These are phyloP conservation scores for Artomyces pyxidatus DNA, from an alignment of 768 basidiomycete genomes.

Conservation along the genomic window DNA sequence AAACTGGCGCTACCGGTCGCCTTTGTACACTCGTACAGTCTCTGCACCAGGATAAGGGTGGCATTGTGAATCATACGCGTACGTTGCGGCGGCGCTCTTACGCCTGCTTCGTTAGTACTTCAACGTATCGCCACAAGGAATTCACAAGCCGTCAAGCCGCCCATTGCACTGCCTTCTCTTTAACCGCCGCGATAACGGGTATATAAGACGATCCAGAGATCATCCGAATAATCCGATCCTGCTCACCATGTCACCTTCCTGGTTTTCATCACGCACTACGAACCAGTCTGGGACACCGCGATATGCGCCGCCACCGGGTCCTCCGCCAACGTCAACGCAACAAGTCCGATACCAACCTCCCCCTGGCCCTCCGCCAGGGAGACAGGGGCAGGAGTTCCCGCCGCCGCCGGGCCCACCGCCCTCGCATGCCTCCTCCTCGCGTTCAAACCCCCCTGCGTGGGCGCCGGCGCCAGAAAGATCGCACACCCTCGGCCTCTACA, in stretches of 20 bases:
- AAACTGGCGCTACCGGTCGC: too few relatives aligned
- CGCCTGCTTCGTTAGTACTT: too few relatives aligned
- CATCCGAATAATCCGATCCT: not conserved
- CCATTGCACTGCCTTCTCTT: not conserved
- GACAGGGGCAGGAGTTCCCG: not conserved
- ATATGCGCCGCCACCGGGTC: not conserved
- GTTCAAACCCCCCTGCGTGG: conserved; percentile 42
- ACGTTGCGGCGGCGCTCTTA: too few relatives aligned
- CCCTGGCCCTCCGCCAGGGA: not conserved
- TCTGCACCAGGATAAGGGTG: too few relatives aligned
- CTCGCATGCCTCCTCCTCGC: not conserved
- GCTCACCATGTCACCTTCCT: not conserved
- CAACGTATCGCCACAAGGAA: too few relatives aligned
- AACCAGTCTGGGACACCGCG: not conserved
- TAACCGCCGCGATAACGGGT: not conserved
- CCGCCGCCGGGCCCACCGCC: not conserved
- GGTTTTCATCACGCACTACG: not conserved
- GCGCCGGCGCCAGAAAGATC: conserved; percentile 48
- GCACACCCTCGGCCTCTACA: conserved; percentile 38
- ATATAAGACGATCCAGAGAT: not conserved
- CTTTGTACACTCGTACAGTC: too few relatives aligned
- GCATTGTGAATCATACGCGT: too few relatives aligned
- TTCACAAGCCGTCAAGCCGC: not conserved
- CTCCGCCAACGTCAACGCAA: not conserved
- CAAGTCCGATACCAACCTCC: not conserved